A percentile compares a stretch with the other conserved stretches of the same genome.
Evolutionary conservation across 2,329 filamentous ascomycete genomes (phyloP).

Genomic region (Aspergillus quadricinctus): DNA sequence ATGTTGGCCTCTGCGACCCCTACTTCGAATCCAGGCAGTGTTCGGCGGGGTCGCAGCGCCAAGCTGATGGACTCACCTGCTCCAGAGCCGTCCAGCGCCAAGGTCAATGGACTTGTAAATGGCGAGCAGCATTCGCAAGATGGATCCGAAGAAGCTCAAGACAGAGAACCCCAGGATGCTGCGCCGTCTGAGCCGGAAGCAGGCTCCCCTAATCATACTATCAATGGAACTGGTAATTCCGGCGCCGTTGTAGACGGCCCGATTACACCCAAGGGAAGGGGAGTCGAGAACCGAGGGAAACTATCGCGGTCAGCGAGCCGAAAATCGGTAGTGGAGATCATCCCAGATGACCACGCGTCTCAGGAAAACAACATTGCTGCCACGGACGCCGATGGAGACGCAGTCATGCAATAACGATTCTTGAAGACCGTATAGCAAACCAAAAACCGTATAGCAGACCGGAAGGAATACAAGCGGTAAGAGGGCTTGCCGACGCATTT

Average conservation of each 20-base stretch:
- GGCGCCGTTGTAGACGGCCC: conserved; percentile 3
- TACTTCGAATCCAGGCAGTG: conserved; percentile 21
- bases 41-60: conserved; percentile 36
- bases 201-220: conserved; percentile 14
- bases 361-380: conserved; percentile 12
- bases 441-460: neutral
- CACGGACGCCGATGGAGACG: conserved; percentile 26
- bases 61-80: conserved; percentile 27
- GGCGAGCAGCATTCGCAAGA: conserved; percentile 5
- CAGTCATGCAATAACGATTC: conserved; percentile 27
- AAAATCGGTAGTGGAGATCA: conserved; percentile 22
- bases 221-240: conserved; percentile 12
- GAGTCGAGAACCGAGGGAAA: conserved; percentile 10
- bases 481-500: conserved; percentile 19
- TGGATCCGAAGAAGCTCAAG: conserved; percentile 6
- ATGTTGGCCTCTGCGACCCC: conserved; percentile 28
- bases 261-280: conserved; percentile 14
- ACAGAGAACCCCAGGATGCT: neutral
- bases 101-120: conserved; percentile 22
- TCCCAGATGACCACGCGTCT: conserved; percentile 18
- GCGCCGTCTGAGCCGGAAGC: conserved; percentile 6
- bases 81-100: conserved; percentile 18
- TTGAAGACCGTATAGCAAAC: neutral
- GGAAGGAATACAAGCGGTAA: neutral
- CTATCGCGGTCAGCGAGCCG: conserved; percentile 16